These are phyloP conservation scores for Pyrrhoderma noxium DNA, from an alignment of 1,284 basidiomycete genomes.

Conservation along the genomic window DNA sequence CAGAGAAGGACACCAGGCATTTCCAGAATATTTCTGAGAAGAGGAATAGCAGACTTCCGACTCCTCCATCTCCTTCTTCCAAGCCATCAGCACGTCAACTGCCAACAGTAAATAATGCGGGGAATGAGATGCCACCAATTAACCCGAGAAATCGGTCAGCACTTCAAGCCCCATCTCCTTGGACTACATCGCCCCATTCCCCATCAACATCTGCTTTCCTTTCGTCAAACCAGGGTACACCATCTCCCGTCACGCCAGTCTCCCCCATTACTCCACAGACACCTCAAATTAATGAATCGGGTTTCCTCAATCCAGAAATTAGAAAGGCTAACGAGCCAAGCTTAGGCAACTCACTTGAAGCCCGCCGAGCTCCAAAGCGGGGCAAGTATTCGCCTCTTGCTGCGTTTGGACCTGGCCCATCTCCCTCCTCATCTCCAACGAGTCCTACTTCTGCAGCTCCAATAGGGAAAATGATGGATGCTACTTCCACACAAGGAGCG, in stretches of 20 bases:
- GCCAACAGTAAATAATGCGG: background rate
- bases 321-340: background rate
- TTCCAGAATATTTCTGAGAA: background rate
- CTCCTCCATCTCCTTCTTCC: background rate
- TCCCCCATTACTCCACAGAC: background rate
- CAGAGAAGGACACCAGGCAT: background rate
- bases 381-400: slow-evolving; percentile 18
- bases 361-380: slow-evolving; percentile 2
- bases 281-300: slow-evolving; percentile 1
- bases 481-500: background rate
- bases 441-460: background rate
- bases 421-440: background rate
- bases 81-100: background rate
- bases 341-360: slow-evolving; percentile 14
- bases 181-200: background rate
- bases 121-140: background rate
- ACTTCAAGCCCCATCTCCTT: background rate
- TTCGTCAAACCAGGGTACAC: background rate
- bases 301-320: background rate
- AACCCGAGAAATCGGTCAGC: background rate
- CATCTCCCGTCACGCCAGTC: background rate
- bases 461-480: background rate
- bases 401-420: slow-evolving; percentile 12
- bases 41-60: background rate
- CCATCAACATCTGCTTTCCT: background rate